These are phyloP conservation scores for Arctostaphylos glauca DNA, from an alignment of 148 eudicot species.

Conservation along the genomic window DNA sequence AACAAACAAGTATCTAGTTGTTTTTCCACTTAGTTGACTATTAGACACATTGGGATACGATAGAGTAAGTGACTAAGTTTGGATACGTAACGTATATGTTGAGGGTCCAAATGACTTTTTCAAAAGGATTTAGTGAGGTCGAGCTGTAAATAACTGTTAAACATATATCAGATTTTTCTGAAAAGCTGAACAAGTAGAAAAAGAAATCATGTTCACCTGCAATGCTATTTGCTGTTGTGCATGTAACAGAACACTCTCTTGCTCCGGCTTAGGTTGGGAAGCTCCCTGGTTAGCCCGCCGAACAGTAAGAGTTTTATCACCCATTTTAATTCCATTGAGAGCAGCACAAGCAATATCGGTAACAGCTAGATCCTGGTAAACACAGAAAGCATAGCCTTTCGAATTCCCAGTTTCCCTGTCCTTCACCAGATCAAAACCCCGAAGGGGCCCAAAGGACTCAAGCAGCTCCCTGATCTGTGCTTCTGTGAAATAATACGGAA, in stretches of 20 bases:
- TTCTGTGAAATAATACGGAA: conserved; percentile 94
- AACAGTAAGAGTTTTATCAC: conserved; percentile 85
- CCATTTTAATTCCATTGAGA: conserved; percentile 91
- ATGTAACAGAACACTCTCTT: conserved; percentile 77
- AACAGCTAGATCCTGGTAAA: conserved; percentile 72
- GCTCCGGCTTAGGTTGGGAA: conserved; percentile 91
- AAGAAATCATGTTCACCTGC: conserved; percentile 49
- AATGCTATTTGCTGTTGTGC: conserved; percentile 89
- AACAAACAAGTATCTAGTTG: too few species aligned
- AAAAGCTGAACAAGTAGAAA: not conserved
- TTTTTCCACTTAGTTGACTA: too few species aligned
- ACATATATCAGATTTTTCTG: too few species aligned
- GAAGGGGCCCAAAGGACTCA: conserved; percentile 84
- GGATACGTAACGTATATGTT: too few species aligned
- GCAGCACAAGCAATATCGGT: conserved; percentile 94
- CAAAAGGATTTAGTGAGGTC: too few species aligned
- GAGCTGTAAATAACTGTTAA: too few species aligned
- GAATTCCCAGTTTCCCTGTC: conserved; percentile 98
- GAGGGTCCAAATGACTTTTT: too few species aligned
- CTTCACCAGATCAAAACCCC: conserved; percentile 95
- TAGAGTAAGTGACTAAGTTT: too few species aligned
- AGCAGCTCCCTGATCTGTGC: conserved; percentile 86
- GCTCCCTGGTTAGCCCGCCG: conserved; percentile 91
- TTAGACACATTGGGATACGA: too few species aligned
- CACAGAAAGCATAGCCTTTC: conserved; percentile 95